Evolutionary conservation across 805 yeast species (phyloP), one percentile per base, ranked within the genome.

Genomic region (Hanseniaspora vineae): DNA sequence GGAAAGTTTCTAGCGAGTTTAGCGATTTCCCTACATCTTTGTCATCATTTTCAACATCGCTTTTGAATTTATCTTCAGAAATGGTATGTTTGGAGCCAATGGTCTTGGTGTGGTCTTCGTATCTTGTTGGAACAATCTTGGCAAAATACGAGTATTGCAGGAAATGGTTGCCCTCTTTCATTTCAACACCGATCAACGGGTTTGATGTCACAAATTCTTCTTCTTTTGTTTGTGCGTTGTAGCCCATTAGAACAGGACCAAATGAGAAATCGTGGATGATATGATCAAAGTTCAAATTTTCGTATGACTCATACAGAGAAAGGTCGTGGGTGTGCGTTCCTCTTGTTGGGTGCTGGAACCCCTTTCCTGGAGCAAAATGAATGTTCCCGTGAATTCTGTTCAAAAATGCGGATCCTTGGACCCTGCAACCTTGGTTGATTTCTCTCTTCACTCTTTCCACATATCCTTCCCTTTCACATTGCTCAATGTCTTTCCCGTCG

Each of bases 321-420:
- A 84, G 65, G 60, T 92, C 98, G 67, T 92, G 98, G 50, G 77
- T 72, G 62, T 92, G 98, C 45, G 73, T 72, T 9, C 48, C 50
- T 17, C 32, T 33, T 15, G 35, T 23, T 10, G 67, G 64, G 49
- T 66, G 63, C 39, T 80, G 75, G 57, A 71, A 72, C 1, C 94
- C 79, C 23, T 83, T 78, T 39, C 98, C 98, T 3, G 98, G 97
- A 1, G 97, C 96, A 72, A 92, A 88, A 68, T 92, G 97, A 52
- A 92, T 67, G 58, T 86, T 84, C 44, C 98, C 98, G 19, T 83
- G 80, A 42, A 92, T 83, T 66, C 95, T 78, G 65, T 85, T 85
- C 58, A 92, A 77, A 55, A 77, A 69, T 6, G 94, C 81, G 19
- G 75, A 70, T 31, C 98, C 98, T 52, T 75, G 73, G 39, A 92